Base-by-base conservation (phyloP, 2,329 filamentous ascomycete genomes). In the Periglandula ipomoeae region DNA sequence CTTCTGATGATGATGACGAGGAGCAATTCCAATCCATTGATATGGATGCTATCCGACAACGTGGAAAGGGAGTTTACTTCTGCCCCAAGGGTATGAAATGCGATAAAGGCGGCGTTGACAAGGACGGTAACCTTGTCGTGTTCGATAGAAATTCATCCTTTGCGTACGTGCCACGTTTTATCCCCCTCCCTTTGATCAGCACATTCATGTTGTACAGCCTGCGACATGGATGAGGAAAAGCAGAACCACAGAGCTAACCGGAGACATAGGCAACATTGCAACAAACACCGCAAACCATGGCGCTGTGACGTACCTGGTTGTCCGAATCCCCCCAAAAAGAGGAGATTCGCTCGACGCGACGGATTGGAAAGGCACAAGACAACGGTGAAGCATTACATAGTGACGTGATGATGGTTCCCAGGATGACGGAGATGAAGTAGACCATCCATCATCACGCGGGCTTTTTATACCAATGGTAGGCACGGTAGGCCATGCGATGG, bases 131-230 rank as follows among this genome's bases (percentile, higher is more conserved):
- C 7, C 58, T 69, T 13, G 59, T 69, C 30, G 51, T 65, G 40
- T 70, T 70, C 55, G 66, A 68, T 52, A 64, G 68, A 44, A 69
- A 70, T 52, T 70, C 68, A 48, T 67, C 66, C 48, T 70, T 68
- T 57, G 62, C 61, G 64, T 69, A 62, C 50, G 57, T 58, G 27
- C 50, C 48, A 24, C 34, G 27, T 26, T 6, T 15, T 47, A 11
- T 35, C 17, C 22, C 15, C 15, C 37, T 17, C 8, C 8, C 1
- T 23, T 22, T 38, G 32, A 37, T 19, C 19, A 38, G 27, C 22
- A 22, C 17, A 27, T 10, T 9, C 19, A n/a, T 22, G 11, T 9
- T 3, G 10, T 4, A 37, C 4, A 15, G 3, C 15, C 30, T 32
- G 30, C 10, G 8, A 15, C 4, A 32, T 10, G 1, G 15, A 5